Conservation (phyloP, 352 stramenopile species). For the Phytophthora sp. region DNA sequence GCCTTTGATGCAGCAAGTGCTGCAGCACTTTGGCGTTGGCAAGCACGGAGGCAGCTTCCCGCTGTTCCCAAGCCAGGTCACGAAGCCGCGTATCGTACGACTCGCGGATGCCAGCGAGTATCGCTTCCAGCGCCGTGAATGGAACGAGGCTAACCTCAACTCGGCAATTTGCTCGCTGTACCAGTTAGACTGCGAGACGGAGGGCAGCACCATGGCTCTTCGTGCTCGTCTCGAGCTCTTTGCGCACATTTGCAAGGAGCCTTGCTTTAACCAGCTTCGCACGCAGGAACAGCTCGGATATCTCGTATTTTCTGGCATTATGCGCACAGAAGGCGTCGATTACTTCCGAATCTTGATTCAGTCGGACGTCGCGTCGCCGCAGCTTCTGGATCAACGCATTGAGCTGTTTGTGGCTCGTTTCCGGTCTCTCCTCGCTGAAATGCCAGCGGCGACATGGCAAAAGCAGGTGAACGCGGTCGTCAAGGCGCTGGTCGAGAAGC, state of each 20-base stretch:
- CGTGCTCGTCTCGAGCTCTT: conserved; percentile 77
- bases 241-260: conserved; percentile 89
- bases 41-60: conserved; percentile 38
- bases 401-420: conserved; percentile 71
- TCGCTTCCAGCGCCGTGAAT: conserved; percentile 58
- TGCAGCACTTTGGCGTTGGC: conserved; percentile 48
- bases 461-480: conserved; percentile 73
- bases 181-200: conserved; percentile 63
- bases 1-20: conserved; percentile 52
- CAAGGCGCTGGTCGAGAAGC: conserved; percentile 65
- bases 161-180: conserved; percentile 78
- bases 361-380: conserved; percentile 72
- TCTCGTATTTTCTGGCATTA: conserved; percentile 74
- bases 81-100: conserved; percentile 61
- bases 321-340: conserved; percentile 54
- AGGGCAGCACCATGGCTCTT: conserved; percentile 46
- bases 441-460: conserved; percentile 39
- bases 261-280: conserved; percentile 93
- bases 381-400: conserved; percentile 71
- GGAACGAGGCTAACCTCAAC: conserved; percentile 79
- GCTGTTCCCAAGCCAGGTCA: conserved; percentile 53
- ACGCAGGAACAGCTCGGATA: conserved; percentile 94
- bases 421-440: conserved; percentile 44
- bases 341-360: conserved; percentile 86
- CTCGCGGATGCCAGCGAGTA: conserved; percentile 60